Evolutionary conservation across 2,329 filamentous ascomycete species (phyloP), one percentile per base, ranked within the genome.

Genomic region (Parafenestella ontariensis): DNA sequence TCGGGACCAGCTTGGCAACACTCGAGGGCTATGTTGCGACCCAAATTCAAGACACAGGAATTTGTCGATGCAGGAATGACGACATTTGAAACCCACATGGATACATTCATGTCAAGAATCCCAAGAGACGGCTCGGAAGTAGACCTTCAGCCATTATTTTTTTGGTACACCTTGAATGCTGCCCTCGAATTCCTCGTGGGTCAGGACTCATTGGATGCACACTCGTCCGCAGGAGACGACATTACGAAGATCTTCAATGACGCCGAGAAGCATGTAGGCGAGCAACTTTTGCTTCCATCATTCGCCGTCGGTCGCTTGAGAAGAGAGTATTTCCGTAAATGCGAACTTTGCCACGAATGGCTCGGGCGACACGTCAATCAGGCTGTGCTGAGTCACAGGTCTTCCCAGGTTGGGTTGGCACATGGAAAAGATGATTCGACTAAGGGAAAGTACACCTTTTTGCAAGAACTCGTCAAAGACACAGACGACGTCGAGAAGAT

Each of bases 21-120:
- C 40, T 42, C 40, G 51, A 64, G 36, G 54, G 64, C 57, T n/a
- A 52, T 67, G 49, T 47, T 70, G 10, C 49, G 66, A 9, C 65
- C 67, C 5, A 61, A 54, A 37, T 70, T 71, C 46, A 54, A 54
- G 24, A 52, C 59, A 21, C 51, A 54, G 1, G 59, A 62, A 31
- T 55, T 68, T 5, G 55, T 61, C 3, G 65, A 71, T 43, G 43
- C 49, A 44, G 34, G 66, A 68, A 56, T 68, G 65, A 31, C 28
- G 28, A 31, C 28, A 11, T 42, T 24, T 13, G 21, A 42, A 28
- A 42, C 17, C 15, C 40, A 42, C 23, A 11, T 42, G 9, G 15
- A 20, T 18, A 23, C n/a, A 3, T 28, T 42, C 2, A 28, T 42
- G 15, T 11, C 10, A 11, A 42, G 23, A 4, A 42, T 42, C 13